Percentiles rank a stretch among this genome's conserved stretches.
Conservation (phyloP, 208 protist species). For the Angomonas ambiguus region DNA sequence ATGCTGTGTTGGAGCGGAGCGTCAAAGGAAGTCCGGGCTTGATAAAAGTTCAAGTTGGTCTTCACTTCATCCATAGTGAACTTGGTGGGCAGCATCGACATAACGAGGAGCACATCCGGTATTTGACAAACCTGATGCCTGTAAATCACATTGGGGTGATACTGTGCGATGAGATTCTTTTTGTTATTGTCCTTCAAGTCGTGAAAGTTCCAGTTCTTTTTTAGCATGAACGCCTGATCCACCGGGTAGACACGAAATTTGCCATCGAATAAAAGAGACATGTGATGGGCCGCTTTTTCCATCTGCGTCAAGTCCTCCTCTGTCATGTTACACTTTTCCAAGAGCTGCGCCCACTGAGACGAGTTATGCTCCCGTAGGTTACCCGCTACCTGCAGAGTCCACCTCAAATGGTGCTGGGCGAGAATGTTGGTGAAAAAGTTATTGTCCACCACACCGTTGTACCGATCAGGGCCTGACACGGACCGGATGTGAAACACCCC, state of each 20-base stretch:
- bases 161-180: constrained; percentile 46
- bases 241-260: constrained; percentile 76
- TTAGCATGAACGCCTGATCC: constrained; percentile 84
- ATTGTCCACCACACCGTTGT: constrained; percentile 84
- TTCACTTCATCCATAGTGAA: constrained; percentile 78
- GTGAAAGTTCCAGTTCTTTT: constrained; percentile 76
- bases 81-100: constrained; percentile 63
- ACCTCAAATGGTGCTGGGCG: constrained; percentile 82
- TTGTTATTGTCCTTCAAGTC: constrained; percentile 40
- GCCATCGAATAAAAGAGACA: constrained; percentile 78
- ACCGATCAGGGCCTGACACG: constrained; percentile 83
- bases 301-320: constrained; percentile 76
- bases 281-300: constrained; percentile 59
- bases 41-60: constrained; percentile 85
- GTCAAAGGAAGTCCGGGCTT: constrained; percentile 77
- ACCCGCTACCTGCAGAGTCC: constrained; percentile 61
- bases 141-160: constrained; percentile 81
- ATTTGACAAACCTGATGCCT: constrained; percentile 81
- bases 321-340: constrained; percentile 53
- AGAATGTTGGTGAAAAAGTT: constrained; percentile 92
- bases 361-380: constrained; percentile 50
- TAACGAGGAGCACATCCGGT: constrained; percentile 81
- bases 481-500: constrained; percentile 80
- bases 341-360: constrained; percentile 55
- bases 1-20: constrained; percentile 67